These are phyloP conservation scores for Nicotiana otophora DNA, from an alignment of 257 asterid species.

Conservation along the genomic window DNA sequence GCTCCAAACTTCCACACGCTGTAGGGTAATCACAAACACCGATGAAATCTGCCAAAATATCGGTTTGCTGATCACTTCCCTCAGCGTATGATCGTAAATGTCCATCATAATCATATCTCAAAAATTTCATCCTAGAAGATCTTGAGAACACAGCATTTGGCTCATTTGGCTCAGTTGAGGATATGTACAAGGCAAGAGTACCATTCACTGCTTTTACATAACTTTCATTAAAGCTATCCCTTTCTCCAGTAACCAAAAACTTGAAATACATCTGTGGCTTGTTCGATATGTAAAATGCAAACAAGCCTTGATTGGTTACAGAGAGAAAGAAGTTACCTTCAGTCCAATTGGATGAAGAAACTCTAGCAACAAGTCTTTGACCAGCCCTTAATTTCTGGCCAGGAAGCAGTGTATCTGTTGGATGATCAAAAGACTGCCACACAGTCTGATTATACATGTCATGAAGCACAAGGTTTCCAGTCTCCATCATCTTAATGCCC, in stretches of 20 bases:
- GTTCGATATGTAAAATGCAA: constrained; percentile 20
- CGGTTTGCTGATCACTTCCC: constrained; percentile 14
- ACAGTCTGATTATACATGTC: constrained; percentile 15
- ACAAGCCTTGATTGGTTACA: constrained; percentile 21
- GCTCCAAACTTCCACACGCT: constrained; percentile 35
- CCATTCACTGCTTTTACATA: constrained; percentile 38
- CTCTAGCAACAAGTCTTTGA: constrained; percentile 26
- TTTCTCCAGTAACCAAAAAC: neutral
- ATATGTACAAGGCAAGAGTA: constrained; percentile 30
- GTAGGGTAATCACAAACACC: constrained; percentile 31
- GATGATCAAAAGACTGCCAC: constrained; percentile 54
- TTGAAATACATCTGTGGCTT: constrained; percentile 26
- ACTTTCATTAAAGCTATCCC: constrained; percentile 17
- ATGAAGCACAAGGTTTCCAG: constrained; percentile 35
- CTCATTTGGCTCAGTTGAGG: constrained; percentile 22
- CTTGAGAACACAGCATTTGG: constrained; percentile 11
- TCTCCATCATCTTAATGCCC: constrained; percentile 36
- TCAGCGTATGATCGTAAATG: constrained; percentile 32
- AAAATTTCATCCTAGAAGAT: constrained; percentile 27
- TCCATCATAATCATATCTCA: constrained; percentile 34
- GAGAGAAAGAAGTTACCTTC: constrained; percentile 23
- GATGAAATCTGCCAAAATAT: constrained; percentile 14
- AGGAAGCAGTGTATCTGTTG: constrained; percentile 35
- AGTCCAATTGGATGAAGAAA: constrained; percentile 29
- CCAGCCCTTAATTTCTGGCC: constrained; percentile 33